Base-by-base conservation (phyloP, 2,329 filamentous ascomycete genomes). In the Dryadomyces quercus-mongolicae region DNA sequence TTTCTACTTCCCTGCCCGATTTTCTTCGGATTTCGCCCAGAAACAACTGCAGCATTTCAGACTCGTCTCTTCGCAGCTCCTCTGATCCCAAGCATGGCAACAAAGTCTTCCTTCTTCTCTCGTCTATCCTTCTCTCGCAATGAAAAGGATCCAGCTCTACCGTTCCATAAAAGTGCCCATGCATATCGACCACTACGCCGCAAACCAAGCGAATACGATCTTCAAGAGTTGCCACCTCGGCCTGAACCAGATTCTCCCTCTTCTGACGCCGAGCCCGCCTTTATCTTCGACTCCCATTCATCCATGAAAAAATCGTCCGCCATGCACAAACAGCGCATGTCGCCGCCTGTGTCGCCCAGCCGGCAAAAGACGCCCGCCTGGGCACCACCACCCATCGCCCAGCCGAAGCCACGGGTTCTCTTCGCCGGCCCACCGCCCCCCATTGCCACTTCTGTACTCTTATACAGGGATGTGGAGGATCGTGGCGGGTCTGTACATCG, bases 341-440 rank as follows among this genome's bases (percentile, higher is more conserved):
- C 48, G 1, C 48, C 48, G 18, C 57, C 46, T 1, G 15, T 40
- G 2, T 52, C 58, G 3, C 54, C 58, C 3, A 59, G 56, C 13
- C 51, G 42, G 10, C 4, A 52, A 51, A 7, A 42, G 8, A 1
- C 42, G 18, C 53, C 43, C 25, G 25, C 21, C 46, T 40, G 40
- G 40, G 7, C 16, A 44, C 48, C 43, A 44, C 22, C 48, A 16
- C 7, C 45, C 4, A 12, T 10, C 46, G 40, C 25, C 13, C 68
- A 66, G 53, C 57, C 56, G 21, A 68, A 62, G 50, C 60, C 60
- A 15, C 55, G 54, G 2, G 56, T 65, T 3, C 67, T 77, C 47
- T 78, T 78, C 55, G 61, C 66, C 2, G 74, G 74, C 1, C 75
- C 76, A 0, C 76, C 76, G 0, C 74, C 76, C 1, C 76, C 76